These are phyloP conservation scores for Cyclocybe aegerita DNA, from an alignment of 768 basidiomycete species.

Conservation along the genomic window DNA sequence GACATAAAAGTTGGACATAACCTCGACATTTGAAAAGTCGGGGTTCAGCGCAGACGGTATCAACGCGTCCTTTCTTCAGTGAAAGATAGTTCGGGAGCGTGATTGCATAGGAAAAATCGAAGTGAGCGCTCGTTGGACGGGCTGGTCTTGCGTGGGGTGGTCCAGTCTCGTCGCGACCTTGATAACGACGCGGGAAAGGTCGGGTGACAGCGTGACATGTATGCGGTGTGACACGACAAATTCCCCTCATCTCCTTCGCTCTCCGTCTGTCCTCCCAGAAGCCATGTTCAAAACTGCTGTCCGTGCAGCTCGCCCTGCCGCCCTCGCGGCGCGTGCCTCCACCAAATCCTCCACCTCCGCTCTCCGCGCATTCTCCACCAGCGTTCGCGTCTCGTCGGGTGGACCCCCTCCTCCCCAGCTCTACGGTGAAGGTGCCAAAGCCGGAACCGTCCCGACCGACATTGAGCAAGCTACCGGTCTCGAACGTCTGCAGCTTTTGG, in stretches of 20 bases:
- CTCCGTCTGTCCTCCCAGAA: conserved; percentile 16
- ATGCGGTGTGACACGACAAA: conserved; percentile 11
- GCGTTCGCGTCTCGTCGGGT: conserved; percentile 54
- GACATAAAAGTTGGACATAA: no score
- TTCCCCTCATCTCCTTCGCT: no score
- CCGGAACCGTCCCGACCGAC: conserved; percentile 79
- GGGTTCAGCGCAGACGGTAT: no score
- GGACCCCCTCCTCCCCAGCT: conserved; percentile 60
- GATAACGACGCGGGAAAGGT: conserved; percentile 25
- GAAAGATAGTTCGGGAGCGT: no score
- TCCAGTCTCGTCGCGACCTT: no score
- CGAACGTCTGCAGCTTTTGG: conserved; percentile 91
- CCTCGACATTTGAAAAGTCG: no score
- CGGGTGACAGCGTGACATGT: conserved; percentile 23
- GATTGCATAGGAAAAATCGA: no score
- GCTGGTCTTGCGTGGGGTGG: no score
- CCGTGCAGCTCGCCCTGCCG: conserved; percentile 45
- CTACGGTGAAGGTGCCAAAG: conserved; percentile 69
- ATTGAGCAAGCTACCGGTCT: conserved; percentile 93
- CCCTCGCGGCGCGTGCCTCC: conserved; percentile 36
- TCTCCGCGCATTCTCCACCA: conserved; percentile 60
- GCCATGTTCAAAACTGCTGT: conserved; percentile 46
- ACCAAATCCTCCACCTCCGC: conserved; percentile 30
- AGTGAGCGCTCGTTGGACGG: no score
- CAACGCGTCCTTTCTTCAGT: no score